phyloP scores from a whole-genome alignment of 352 stramenopile species.

The Thalassiosira sp. region DNA sequence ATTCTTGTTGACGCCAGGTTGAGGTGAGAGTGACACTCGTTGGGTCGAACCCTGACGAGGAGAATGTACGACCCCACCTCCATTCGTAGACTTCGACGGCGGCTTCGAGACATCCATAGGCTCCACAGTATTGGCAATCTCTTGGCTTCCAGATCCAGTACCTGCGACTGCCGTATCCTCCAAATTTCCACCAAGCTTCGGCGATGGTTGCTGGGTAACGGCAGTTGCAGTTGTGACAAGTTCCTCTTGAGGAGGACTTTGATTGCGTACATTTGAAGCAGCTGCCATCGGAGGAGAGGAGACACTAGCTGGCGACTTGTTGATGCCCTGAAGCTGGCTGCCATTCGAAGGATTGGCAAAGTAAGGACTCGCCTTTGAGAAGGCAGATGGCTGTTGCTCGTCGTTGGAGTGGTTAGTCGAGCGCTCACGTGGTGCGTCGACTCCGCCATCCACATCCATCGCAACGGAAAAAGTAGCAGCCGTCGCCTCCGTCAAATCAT shows the following conservation, averaged over 20 bases:
- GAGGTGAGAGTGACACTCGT: slow-evolving; percentile 36
- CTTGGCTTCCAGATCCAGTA: neutral
- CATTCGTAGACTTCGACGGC: slow-evolving; percentile 1
- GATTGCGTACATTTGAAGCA: slow-evolving; percentile 5
- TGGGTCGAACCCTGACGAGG: neutral
- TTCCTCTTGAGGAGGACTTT: neutral
- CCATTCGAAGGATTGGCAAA: slow-evolving; percentile 6
- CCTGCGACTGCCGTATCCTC: neutral
- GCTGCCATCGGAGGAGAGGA: neutral
- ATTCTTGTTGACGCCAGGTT: slow-evolving; percentile 4
- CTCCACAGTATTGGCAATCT: neutral
- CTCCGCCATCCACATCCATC: neutral
- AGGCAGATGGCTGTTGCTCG: neutral
- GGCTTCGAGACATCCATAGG: slow-evolving; percentile 1
- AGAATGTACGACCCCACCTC: neutral
- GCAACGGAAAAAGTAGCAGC: slow-evolving; percentile 6
- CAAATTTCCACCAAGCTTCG: neutral
- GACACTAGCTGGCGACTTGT: neutral
- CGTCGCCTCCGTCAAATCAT: slow-evolving; percentile 34
- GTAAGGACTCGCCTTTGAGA: slow-evolving; percentile 1
- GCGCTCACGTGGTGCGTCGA: neutral
- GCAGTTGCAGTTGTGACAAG: neutral
- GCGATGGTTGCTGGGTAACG: neutral
- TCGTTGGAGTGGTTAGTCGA: neutral
- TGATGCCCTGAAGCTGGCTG: neutral